These are phyloP conservation scores for Seminavis robusta DNA, from an alignment of 108 stramenopile genomes.

Conservation along the genomic window DNA sequence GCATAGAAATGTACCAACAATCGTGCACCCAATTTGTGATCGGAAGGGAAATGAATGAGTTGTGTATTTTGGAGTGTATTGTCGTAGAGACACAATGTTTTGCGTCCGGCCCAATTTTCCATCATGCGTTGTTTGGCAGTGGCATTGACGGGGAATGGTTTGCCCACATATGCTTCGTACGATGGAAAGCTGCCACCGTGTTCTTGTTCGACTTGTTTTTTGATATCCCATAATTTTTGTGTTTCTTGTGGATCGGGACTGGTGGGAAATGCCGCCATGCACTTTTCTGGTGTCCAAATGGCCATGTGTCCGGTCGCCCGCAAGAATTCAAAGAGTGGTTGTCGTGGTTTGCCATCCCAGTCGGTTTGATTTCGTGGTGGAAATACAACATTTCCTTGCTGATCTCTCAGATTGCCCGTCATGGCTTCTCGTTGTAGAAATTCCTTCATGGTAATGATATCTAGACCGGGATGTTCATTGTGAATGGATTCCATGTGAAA, in stretches of 20 bases:
- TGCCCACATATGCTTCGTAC: constrained; percentile 29
- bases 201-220: constrained; percentile 14
- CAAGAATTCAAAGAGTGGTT: constrained; percentile 20
- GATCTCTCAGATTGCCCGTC: constrained; percentile 41
- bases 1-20: constrained; percentile 90
- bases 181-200: no score
- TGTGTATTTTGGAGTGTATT: constrained; percentile 54
- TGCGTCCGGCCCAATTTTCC: constrained; percentile 62
- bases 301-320: constrained; percentile 30
- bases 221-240: background rate
- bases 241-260: constrained; percentile 24
- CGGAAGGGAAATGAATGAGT: constrained; percentile 76
- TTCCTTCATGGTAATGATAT: constrained; percentile 89
- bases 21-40: constrained; percentile 54
- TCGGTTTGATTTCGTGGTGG: constrained; percentile 64
- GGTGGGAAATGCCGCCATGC: constrained; percentile 79
- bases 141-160: constrained; percentile 73
- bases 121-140: constrained; percentile 58
- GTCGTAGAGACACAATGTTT: constrained; percentile 75
- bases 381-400: constrained; percentile 36
- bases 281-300: constrained; percentile 61
- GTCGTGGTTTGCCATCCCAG: constrained; percentile 58
- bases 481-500: constrained; percentile 76
- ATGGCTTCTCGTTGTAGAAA: constrained; percentile 71
- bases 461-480: constrained; percentile 74